Evolutionary conservation across 1,284 basidiomycete species (phyloP).

Genomic region (Ustilago tritici): DNA sequence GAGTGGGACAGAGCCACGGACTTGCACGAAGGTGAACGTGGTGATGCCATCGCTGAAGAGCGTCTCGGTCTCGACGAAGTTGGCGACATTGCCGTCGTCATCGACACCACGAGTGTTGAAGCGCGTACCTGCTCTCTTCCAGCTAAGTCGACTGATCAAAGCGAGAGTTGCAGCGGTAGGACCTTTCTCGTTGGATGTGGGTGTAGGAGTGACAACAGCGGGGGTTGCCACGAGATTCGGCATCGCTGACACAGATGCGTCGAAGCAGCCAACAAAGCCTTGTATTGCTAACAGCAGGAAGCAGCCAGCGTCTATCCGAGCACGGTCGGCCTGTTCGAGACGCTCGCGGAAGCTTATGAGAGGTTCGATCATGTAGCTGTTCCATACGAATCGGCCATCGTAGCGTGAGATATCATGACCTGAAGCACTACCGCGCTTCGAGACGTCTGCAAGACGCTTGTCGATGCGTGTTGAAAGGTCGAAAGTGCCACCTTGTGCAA

Average conservation of each 20-base stretch:
- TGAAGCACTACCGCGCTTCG: constrained; percentile 37
- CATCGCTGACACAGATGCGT: constrained; percentile 71
- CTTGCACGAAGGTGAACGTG: constrained; percentile 89
- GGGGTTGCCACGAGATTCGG: background rate
- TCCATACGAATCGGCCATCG: constrained; percentile 76
- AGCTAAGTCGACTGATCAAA: constrained; percentile 84
- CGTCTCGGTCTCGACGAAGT: constrained; percentile 97
- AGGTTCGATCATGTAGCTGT: constrained; percentile 83
- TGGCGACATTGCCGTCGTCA: constrained; percentile 96
- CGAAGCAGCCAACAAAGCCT: constrained; percentile 83
- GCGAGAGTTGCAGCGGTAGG: constrained; percentile 76
- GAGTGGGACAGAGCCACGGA: constrained; percentile 83
- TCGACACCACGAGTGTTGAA: constrained; percentile 98
- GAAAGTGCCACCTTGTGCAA: constrained; percentile 83
- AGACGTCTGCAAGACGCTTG: constrained; percentile 71
- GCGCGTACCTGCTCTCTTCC: constrained; percentile 94
- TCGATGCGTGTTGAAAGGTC: constrained; percentile 75
- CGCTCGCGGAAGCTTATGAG: constrained; percentile 83
- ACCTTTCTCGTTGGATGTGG: background rate
- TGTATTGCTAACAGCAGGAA: constrained; percentile 83
- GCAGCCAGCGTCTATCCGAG: constrained; percentile 75
- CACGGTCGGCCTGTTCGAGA: constrained; percentile 77
- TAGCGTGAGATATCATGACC: constrained; percentile 56
- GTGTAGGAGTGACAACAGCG: constrained; percentile 72
- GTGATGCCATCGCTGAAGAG: constrained; percentile 85